These are phyloP conservation scores for Alternaria brassicae DNA, from an alignment of 2,329 filamentous ascomycete species.

Conservation along the genomic window DNA sequence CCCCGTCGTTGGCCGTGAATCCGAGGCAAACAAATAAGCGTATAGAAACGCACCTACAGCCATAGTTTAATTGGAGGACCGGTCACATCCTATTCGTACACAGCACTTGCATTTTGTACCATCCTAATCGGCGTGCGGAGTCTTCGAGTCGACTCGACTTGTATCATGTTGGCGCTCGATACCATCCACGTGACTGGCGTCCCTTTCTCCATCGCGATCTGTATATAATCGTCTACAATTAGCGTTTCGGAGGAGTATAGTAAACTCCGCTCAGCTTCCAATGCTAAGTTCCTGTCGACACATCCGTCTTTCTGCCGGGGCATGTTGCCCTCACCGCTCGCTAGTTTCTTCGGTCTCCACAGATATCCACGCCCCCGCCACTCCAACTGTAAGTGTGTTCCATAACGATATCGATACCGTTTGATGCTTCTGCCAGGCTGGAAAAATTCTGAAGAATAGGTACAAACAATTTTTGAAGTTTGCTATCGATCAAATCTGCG, in stretches of 20 bases:
- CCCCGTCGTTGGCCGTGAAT: slow-evolving; percentile 53
- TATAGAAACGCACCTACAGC: background rate
- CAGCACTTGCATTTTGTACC: slow-evolving; percentile 6
- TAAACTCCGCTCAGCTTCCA: background rate
- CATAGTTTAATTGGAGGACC: background rate
- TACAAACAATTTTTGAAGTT: too few species aligned
- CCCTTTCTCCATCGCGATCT: slow-evolving; percentile 7
- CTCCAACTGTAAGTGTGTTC: background rate
- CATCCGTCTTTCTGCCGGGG: background rate
- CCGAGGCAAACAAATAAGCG: slow-evolving; percentile 58
- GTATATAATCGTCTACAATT: slow-evolving; percentile 12
- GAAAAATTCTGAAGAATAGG: too few species aligned
- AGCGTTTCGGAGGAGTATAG: slow-evolving; percentile 3
- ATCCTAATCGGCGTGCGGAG: slow-evolving; percentile 7
- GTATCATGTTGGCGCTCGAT: slow-evolving; percentile 15
- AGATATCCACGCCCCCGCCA: background rate
- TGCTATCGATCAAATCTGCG: background rate
- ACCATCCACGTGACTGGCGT: slow-evolving; percentile 12
- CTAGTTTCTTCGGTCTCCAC: slow-evolving; percentile 3
- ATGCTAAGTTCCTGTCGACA: background rate
- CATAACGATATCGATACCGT: background rate
- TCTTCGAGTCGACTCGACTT: slow-evolving; percentile 13
- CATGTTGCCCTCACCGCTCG: background rate
- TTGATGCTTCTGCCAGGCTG: background rate
- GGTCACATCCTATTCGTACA: background rate